phyloP scores from a whole-genome alignment of 23 red algal genomes.

The Gracilaria caudata region DNA sequence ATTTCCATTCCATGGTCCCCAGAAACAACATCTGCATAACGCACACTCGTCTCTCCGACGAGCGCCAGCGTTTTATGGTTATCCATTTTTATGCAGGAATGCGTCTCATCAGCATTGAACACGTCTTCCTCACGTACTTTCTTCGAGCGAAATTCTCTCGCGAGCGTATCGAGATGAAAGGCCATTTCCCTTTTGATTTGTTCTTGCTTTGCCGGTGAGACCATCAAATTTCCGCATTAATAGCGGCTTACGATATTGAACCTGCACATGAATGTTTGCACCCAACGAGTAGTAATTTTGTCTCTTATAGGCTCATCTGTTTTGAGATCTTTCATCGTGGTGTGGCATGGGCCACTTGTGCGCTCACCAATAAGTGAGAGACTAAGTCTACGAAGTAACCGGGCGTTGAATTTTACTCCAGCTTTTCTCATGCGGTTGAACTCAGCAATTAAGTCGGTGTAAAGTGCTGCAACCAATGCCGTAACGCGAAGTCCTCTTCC shows the following conservation, averaged over 20 bases:
- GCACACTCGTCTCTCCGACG: too few relatives aligned
- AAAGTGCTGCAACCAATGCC: neutral
- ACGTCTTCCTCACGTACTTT: neutral
- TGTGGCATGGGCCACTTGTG: neutral
- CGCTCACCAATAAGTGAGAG: neutral
- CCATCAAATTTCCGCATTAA: conserved; percentile 12
- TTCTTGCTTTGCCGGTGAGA: conserved; percentile 14
- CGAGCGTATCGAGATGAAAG: neutral
- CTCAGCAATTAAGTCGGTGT: neutral
- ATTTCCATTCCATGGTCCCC: conserved; percentile 2
- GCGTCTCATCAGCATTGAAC: neutral
- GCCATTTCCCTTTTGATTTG: neutral
- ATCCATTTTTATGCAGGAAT: too few relatives aligned
- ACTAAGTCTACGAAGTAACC: neutral
- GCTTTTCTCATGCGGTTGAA: conserved; percentile 2
- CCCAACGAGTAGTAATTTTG: neutral
- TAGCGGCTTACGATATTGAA: neutral
- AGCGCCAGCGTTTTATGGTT: too few relatives aligned
- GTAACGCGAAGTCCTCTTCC: neutral
- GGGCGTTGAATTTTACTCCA: conserved; percentile 22
- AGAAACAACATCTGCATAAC: too few relatives aligned
- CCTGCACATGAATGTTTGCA: neutral
- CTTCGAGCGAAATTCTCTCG: neutral
- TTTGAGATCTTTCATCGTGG: neutral
- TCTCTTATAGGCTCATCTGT: neutral